Conservation (phyloP, 1,284 basidiomycete genomes). For the Fomitopsis schrenkii region DNA sequence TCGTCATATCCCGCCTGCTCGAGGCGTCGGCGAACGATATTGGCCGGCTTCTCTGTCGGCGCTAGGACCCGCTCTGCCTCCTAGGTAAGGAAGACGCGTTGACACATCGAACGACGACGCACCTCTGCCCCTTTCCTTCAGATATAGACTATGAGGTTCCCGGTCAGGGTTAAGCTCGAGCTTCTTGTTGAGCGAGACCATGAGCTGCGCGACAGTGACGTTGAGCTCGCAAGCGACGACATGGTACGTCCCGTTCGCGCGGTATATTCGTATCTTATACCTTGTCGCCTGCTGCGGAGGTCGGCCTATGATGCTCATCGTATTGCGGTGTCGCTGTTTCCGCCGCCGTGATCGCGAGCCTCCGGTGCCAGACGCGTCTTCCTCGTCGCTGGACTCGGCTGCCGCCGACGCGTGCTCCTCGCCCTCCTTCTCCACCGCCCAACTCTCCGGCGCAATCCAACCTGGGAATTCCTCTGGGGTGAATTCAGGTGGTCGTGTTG, state of each 20-base stretch:
- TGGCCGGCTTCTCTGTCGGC: conserved; percentile 80
- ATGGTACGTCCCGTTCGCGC: conserved; percentile 72
- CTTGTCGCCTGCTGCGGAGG: conserved; percentile 5
- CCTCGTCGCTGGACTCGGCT: conserved; percentile 44
- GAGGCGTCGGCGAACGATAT: conserved; percentile 81
- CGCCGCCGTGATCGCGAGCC: conserved; percentile 9
- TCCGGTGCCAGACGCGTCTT: conserved; percentile 11
- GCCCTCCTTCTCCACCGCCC: conserved; percentile 49
- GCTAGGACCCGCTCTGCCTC: conserved; percentile 75
- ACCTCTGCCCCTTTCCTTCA: conserved; percentile 85
- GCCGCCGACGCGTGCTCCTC: conserved; percentile 32
- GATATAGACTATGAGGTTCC: conserved; percentile 72
- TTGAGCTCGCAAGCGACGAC: conserved; percentile 63
- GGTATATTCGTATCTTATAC: conserved; percentile 73
- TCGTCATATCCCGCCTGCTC: conserved; percentile 91
- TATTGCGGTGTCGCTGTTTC: conserved; percentile 17
- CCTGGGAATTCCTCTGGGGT: conserved; percentile 26
- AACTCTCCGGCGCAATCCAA: conserved; percentile 57
- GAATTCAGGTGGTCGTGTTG: conserved; percentile 26
- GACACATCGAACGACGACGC: conserved; percentile 19
- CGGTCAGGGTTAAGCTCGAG: conserved; percentile 42
- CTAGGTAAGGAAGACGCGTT: conserved; percentile 4
- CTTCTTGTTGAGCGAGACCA: conserved; percentile 59
- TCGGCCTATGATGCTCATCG: conserved; percentile 17
- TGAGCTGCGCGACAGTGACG: conserved; percentile 71